These are phyloP conservation scores for Phytophthora sojae DNA, from an alignment of 352 stramenopile species.

Conservation along the genomic window DNA sequence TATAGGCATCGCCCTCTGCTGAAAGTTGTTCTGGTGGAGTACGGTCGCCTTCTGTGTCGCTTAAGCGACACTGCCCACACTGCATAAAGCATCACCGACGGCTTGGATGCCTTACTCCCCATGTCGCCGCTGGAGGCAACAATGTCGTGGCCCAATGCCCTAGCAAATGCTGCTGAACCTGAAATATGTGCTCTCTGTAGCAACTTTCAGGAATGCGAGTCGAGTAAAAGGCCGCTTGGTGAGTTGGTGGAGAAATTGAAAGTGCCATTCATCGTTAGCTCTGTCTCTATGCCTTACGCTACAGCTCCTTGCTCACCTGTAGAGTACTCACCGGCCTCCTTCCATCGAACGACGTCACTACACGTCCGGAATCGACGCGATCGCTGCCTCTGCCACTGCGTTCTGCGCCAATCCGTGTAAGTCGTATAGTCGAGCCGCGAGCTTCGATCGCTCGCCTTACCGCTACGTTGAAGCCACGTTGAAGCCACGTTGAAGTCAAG, in stretches of 20 bases:
- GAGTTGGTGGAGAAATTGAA: background rate
- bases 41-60: too few species aligned
- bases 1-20: too few species aligned
- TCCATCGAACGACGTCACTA: background rate
- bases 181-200: background rate
- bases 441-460: background rate
- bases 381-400: background rate
- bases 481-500: background rate
- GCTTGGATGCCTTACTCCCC: too few species aligned
- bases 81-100: too few species aligned
- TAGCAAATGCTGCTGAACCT: too few species aligned
- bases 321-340: background rate
- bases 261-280: background rate
- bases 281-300: background rate
- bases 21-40: too few species aligned
- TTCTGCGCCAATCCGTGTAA: background rate
- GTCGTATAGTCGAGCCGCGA: background rate
- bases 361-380: background rate
- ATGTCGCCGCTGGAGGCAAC: too few species aligned
- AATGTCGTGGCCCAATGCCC: too few species aligned
- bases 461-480: too few species aligned
- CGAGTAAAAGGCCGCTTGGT: background rate
- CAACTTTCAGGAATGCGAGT: constrained; percentile 1
- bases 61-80: too few species aligned
- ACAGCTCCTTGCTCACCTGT: background rate